Evolutionary conservation across 1,139 yeast species (phyloP), one percentile per base, ranked within the genome.

Genomic region (Pichia inconspicua): DNA sequence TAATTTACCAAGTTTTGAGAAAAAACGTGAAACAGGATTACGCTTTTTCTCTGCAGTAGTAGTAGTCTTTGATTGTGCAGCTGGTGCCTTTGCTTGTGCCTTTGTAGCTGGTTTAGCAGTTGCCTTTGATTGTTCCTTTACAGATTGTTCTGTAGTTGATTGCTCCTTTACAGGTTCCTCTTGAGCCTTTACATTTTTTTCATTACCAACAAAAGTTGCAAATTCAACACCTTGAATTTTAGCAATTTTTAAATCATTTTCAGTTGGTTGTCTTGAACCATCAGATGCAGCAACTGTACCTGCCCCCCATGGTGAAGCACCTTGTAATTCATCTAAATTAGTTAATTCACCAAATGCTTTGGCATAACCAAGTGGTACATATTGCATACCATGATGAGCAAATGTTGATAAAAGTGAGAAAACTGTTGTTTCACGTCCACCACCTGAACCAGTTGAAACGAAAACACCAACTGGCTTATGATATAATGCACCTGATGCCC

Each of bases 221-320:
- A 74, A 75, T 31, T 60, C 54, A 41, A 65, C 61, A 62, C 78
- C 80, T 59, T 75, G 80, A 41, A 53, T 53, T n/a, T 48, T 50
- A 28, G 75, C 76, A 42, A 72, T 55, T 46, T 64, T 62, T 58
- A 66, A 59, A 57, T 75, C 81, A 42, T 66, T 55, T 43, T 64
- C 67, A 45, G 67, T 52, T 27, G 77, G 72, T 51, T 62, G 65
- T 67, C 75, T 71, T 14, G 76, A 67, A 46, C 80, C 80, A 58
- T 73, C 78, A 27, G 66, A 53, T 47, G 72, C 76, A 39, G 80
- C 77, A 52, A 65, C 62, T 17, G 74, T 62, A 54, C 78, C 78
- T 25, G 80, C 71, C 60, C 80, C 80, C 70, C 73, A 75, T 32
- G 80, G 70, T 47, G 77, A 66, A 50, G 71, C 72, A 55, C 79